A percentile compares a stretch with the other conserved stretches of the same genome.
Conservation (phyloP, 108 stramenopile genomes). For the Discostella pseudostelligera region DNA sequence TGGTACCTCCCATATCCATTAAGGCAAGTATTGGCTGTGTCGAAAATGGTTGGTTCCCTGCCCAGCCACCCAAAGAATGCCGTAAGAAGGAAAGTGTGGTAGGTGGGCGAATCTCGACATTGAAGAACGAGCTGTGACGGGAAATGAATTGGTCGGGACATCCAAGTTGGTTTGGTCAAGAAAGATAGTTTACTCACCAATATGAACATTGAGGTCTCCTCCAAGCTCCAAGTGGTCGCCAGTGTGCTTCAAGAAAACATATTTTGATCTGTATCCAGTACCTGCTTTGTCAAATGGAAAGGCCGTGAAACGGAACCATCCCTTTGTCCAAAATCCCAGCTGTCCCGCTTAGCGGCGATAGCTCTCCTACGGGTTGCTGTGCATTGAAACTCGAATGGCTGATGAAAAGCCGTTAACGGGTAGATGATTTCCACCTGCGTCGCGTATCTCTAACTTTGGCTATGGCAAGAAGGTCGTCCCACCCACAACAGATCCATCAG, state of each 20-base stretch:
- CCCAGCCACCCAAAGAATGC: constrained; percentile 36
- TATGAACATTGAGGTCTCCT: constrained; percentile 15
- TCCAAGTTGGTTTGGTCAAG: not conserved
- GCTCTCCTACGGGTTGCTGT: constrained; percentile 41
- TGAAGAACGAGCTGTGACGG: constrained; percentile 24
- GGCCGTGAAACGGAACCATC: constrained; percentile 29
- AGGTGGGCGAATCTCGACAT: constrained; percentile 43
- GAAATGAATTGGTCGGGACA: not conserved
- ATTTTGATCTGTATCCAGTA: constrained; percentile 32
- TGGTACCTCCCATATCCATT: constrained; percentile 50
- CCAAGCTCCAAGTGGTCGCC: not conserved
- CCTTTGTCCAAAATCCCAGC: constrained; percentile 29
- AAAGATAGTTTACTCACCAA: constrained; percentile 13
- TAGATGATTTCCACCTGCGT: constrained; percentile 50
- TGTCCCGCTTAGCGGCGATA: constrained; percentile 18
- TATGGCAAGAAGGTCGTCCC: constrained; percentile 45
- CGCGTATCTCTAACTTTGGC: constrained; percentile 41
- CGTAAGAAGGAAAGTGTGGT: constrained; percentile 26
- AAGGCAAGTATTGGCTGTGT: constrained; percentile 47
- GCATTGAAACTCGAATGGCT: constrained; percentile 27
- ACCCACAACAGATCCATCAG: constrained; percentile 40
- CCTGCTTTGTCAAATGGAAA: constrained; percentile 47
- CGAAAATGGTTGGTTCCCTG: constrained; percentile 54
- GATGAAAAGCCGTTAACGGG: constrained; percentile 37
- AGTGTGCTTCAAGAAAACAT: constrained; percentile 25